Evolutionary conservation across 2,329 filamentous ascomycete genomes (phyloP), one percentile per base, ranked within the genome.

Genomic region (Alternaria gaisen): DNA sequence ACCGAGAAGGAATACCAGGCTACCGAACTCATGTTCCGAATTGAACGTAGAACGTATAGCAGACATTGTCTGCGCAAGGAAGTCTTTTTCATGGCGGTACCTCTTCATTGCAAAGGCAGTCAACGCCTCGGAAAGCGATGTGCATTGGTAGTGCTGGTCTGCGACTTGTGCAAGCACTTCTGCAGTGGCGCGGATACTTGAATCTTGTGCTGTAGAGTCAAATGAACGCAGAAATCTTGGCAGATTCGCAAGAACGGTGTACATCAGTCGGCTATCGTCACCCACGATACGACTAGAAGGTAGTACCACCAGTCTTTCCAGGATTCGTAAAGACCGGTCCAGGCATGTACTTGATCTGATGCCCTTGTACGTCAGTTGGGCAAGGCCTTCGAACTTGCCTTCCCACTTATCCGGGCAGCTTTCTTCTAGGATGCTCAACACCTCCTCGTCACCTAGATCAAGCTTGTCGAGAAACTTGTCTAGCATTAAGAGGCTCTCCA

Each of bases 401-500:
- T 97, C 93, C 95, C 96, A 99, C 67, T 90, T 91, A 1, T 87
- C 84, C 2, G 95, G 95, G 66, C 92, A 90, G 16, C 89, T 92
- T 24, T 96, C 92, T 57, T 90, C 83, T 32, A 99, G 84, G 46
- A 91, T 82, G 22, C 86, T 84, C 40, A 94, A 85, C 4, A 96
- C 87, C 36, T 81, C 85, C 0, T 88, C 84, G 63, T 91, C 88
- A 46, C 86, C 85, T 44, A 99, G 85, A 76, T 99, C 91, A 22
- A 98, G 83, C 76, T 95, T 97, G 67, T 88, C 87, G 22, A 99
- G 81, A 36, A 97, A 88, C 72, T 91, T 91, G 60, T 97, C 91
- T 10, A 99, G 85, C 91, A 99, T 97, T 53, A 91, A 90, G 12
- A 97, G 83, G 22, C 92, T 93, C 75, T 97, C 95, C 63, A 95